Percentiles rank a stretch among this genome's conserved stretches.
Conservation (phyloP, 805 yeast genomes). For the Lachancea nothofagi region DNA sequence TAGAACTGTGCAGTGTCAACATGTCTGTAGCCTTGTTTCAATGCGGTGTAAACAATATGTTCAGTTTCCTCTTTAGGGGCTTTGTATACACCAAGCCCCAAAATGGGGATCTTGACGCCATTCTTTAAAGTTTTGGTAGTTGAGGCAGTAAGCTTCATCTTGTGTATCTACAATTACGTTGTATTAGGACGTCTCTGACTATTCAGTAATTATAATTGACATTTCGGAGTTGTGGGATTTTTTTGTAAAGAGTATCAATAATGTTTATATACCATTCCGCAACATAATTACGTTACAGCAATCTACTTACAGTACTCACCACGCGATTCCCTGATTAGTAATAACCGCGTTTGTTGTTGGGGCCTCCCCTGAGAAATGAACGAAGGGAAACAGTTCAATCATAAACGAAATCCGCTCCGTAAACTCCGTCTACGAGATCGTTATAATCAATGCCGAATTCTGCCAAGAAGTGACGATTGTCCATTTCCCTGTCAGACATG, state of each 20-base stretch:
- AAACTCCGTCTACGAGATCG: conserved; percentile 10
- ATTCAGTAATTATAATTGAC: too few species aligned
- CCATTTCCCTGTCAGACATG: conserved; percentile 10
- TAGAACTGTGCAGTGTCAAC: conserved; percentile 64
- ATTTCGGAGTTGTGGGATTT: too few species aligned
- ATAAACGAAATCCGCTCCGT: conserved; percentile 4
- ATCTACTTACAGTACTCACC: too few species aligned
- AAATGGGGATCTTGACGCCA: conserved; percentile 60
- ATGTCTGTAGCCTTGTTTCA: conserved; percentile 76
- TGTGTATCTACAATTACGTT: neutral
- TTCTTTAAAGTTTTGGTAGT: conserved; percentile 34
- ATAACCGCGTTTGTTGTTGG: too few species aligned
- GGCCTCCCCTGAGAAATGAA: too few species aligned
- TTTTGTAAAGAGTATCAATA: too few species aligned
- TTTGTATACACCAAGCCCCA: conserved; percentile 73
- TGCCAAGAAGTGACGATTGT: conserved; percentile 14
- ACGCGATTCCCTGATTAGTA: too few species aligned
- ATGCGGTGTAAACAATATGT: conserved; percentile 67
- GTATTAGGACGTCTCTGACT: too few species aligned
- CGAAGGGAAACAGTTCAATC: too few species aligned
- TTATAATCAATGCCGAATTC: conserved; percentile 17
- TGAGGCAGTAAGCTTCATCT: conserved; percentile 6
- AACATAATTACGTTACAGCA: too few species aligned
- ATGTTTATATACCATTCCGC: too few species aligned
- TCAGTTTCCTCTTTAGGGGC: conserved; percentile 54